These are phyloP conservation scores for Urochloa ruziziensis DNA, from an alignment of 176 grass and related monocot genomes.

Conservation along the genomic window DNA sequence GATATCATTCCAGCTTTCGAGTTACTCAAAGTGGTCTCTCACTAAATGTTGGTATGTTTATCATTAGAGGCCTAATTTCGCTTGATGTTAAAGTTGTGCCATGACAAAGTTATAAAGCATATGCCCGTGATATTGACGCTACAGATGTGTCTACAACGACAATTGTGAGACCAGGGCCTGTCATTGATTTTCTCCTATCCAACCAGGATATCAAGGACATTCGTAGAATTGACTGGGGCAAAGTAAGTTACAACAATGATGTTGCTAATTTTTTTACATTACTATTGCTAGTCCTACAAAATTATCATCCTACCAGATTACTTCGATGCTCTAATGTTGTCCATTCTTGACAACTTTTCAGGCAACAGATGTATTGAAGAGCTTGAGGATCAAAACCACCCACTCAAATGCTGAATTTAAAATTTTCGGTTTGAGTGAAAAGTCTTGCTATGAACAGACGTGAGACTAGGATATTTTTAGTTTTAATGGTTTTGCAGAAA, in stretches of 20 bases:
- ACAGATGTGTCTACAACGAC: slow-evolving; percentile 28
- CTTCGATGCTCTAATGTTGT: background rate
- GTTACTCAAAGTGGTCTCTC: background rate
- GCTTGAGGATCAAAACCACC: slow-evolving; percentile 8
- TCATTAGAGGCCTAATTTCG: background rate
- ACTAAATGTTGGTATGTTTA: slow-evolving; percentile 19
- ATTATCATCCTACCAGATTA: background rate
- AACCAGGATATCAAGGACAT: slow-evolving; percentile 14
- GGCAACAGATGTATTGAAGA: slow-evolving; percentile 3
- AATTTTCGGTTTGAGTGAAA: background rate
- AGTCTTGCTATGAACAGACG: slow-evolving; percentile 17
- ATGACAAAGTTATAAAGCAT: background rate
- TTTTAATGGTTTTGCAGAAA: background rate
- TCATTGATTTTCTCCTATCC: slow-evolving; percentile 19
- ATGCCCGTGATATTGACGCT: background rate
- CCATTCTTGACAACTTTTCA: background rate
- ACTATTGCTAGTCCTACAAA: background rate
- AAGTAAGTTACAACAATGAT: background rate
- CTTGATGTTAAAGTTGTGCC: background rate
- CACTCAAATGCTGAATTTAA: slow-evolving; percentile 17
- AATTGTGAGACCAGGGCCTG: slow-evolving; percentile 18
- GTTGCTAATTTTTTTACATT: background rate
- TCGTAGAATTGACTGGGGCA: slow-evolving; percentile 2
- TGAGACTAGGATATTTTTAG: background rate
- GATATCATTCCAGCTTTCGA: slow-evolving; percentile 7